A percentile compares a stretch with the other conserved stretches of the same genome.
These are phyloP conservation scores for Crepidotus variabilis DNA, from an alignment of 768 basidiomycete species.

Conservation along the genomic window DNA sequence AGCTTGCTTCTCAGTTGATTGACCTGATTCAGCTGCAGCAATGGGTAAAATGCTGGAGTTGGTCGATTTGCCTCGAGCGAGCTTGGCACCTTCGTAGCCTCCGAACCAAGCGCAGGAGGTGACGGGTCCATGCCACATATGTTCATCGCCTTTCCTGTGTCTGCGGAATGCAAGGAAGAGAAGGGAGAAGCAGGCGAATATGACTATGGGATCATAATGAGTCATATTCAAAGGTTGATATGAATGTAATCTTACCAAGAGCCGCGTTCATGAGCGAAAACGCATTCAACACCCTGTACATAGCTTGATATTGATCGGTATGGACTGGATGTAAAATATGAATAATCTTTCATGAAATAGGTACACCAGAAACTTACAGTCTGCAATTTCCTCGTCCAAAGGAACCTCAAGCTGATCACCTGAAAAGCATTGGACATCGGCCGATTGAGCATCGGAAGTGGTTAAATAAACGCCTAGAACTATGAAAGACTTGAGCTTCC, in stretches of 20 bases:
- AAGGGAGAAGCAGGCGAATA: conserved; percentile 33
- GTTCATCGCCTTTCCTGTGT: conserved; percentile 40
- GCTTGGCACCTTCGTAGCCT: conserved; percentile 38
- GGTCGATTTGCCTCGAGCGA: conserved; percentile 30
- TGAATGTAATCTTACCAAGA: conserved; percentile 45
- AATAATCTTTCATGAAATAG: conserved; percentile 6
- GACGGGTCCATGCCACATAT: conserved; percentile 70
- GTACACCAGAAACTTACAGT: conserved; percentile 46
- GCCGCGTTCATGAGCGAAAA: conserved; percentile 78
- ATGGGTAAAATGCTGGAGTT: conserved; percentile 36
- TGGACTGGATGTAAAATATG: conserved; percentile 47
- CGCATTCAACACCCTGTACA: conserved; percentile 78
- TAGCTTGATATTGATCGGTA: conserved; percentile 85
- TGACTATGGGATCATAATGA: conserved; percentile 24
- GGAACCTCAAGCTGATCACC: conserved; percentile 43
- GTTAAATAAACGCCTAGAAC: conserved; percentile 72
- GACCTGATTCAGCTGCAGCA: conserved; percentile 18
- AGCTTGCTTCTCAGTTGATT: conserved; percentile 2
- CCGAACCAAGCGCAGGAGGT: conserved; percentile 74
- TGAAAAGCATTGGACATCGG: conserved; percentile 80
- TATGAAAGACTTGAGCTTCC: conserved; percentile 25
- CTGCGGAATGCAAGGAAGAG: conserved; percentile 38
- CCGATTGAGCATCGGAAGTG: conserved; percentile 72
- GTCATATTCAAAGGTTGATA: neutral
- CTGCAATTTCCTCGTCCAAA: conserved; percentile 53